Evolutionary conservation across 2,329 filamentous ascomycete species (phyloP).

Genomic region (Nigrograna mackinnonii): DNA sequence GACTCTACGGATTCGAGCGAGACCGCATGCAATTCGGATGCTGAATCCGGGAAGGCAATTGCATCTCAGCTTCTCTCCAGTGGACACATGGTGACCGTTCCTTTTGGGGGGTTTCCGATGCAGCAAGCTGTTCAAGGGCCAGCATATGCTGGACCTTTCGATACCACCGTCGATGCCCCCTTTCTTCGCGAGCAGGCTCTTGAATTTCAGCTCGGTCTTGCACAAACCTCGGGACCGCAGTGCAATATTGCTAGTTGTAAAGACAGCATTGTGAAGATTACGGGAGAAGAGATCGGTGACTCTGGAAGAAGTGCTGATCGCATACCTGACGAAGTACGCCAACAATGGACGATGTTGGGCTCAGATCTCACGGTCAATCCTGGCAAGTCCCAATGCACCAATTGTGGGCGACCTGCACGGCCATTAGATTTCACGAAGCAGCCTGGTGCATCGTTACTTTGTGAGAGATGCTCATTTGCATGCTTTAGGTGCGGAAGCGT

Average conservation of each 20-base stretch:
- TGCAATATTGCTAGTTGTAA: constrained; percentile 31
- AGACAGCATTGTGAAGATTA: constrained; percentile 33
- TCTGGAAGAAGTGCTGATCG: constrained; percentile 43
- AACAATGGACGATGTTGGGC: constrained; percentile 23
- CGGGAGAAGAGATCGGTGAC: constrained; percentile 43
- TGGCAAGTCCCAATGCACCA: constrained; percentile 36
- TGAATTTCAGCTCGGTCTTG: constrained; percentile 35
- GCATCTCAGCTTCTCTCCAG: constrained; percentile 31
- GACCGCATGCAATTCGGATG: neutral
- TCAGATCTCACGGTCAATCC: constrained; percentile 11
- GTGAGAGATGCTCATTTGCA: constrained; percentile 46
- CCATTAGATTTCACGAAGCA: constrained; percentile 10
- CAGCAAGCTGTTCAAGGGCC: constrained; percentile 51
- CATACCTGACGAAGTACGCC: constrained; percentile 43
- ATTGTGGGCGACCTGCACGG: constrained; percentile 36
- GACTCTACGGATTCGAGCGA: constrained; percentile 1
- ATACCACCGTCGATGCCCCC: constrained; percentile 24
- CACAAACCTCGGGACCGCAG: constrained; percentile 14
- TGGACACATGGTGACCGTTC: constrained; percentile 36
- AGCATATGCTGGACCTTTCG: constrained; percentile 45
- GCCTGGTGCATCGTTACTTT: constrained; percentile 19
- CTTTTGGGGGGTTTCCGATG: constrained; percentile 47
- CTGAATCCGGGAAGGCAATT: constrained; percentile 27
- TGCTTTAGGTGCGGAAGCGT: constrained; percentile 45
- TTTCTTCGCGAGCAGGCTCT: constrained; percentile 30